These are phyloP conservation scores for Fragaria iinumae DNA, from an alignment of 306 rosid genomes.

Conservation along the genomic window DNA sequence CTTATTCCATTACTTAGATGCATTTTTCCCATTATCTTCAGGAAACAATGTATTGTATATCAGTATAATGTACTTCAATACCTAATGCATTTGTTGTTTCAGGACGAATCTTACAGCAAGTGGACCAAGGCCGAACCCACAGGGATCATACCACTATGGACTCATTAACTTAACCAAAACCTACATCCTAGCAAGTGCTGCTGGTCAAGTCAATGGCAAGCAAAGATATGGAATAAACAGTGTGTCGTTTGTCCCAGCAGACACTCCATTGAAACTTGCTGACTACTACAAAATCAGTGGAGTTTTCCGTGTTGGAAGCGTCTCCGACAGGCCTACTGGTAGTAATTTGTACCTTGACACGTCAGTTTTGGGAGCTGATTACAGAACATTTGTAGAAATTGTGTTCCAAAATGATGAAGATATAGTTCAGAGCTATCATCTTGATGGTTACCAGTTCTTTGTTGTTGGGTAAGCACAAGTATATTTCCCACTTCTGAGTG, in stretches of 20 bases:
- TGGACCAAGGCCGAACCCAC: conserved; percentile 98
- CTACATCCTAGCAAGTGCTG: conserved; percentile 57
- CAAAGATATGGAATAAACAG: conserved; percentile 92
- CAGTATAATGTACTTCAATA: neutral
- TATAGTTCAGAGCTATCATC: conserved; percentile 79
- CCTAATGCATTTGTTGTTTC: conserved; percentile 26
- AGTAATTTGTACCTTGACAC: conserved; percentile 90
- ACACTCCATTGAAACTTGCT: conserved; percentile 91
- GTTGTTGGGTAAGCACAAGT: conserved; percentile 75
- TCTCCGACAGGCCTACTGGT: conserved; percentile 71
- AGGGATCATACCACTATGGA: conserved; percentile 97
- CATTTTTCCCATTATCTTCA: neutral
- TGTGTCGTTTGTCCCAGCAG: conserved; percentile 77
- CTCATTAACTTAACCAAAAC: conserved; percentile 64
- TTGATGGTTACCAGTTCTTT: conserved; percentile 92
- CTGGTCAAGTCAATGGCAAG: conserved; percentile 71
- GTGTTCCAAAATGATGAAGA: conserved; percentile 89
- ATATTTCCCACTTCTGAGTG: neutral
- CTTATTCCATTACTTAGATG: neutral
- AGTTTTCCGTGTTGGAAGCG: conserved; percentile 80
- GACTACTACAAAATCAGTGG: conserved; percentile 81
- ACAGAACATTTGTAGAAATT: conserved; percentile 70
- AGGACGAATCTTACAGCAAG: conserved; percentile 98
- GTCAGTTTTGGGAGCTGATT: conserved; percentile 81
- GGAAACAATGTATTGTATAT: neutral